Percentiles rank a stretch among this genome's conserved stretches.
Evolutionary conservation across 768 basidiomycete genomes (phyloP).

Genomic region (Lactifluus pinguis): DNA sequence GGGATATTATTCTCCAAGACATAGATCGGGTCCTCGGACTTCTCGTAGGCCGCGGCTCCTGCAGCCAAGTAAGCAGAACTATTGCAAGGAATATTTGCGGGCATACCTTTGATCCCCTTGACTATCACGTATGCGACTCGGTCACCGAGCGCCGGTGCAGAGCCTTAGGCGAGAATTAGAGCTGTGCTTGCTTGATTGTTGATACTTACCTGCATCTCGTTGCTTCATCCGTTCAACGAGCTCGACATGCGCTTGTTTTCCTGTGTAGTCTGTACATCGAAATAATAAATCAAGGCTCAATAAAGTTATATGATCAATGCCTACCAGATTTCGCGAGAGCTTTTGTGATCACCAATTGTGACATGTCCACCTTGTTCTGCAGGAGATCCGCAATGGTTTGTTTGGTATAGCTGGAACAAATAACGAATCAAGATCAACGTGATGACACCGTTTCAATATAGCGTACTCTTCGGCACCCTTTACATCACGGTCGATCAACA

Average conservation of each 20-base stretch:
- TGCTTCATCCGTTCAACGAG: constrained; percentile 92
- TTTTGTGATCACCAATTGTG: constrained; percentile 97
- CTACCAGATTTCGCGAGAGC: constrained; percentile 81
- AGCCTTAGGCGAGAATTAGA: constrained; percentile 40
- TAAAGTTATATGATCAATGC: constrained; percentile 13
- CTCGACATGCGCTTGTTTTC: constrained; percentile 94
- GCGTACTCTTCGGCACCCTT: constrained; percentile 85
- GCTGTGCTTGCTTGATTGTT: not conserved
- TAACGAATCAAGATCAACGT: constrained; percentile 1
- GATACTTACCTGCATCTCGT: constrained; percentile 72
- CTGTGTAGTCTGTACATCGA: constrained; percentile 63
- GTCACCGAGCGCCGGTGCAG: constrained; percentile 94
- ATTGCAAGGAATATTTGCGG: not conserved
- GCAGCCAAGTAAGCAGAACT: not conserved
- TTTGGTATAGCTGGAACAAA: constrained; percentile 68
- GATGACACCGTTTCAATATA: not conserved
- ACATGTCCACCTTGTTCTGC: constrained; percentile 98
- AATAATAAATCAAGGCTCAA: not conserved
- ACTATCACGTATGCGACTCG: constrained; percentile 99
- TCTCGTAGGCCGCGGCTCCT: constrained; percentile 97
- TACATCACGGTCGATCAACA: constrained; percentile 93
- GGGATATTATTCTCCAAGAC: constrained; percentile 97
- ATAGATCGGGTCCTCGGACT: constrained; percentile 96
- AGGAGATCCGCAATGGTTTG: constrained; percentile 87
- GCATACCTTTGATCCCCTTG: constrained; percentile 82